Conservation (phyloP, 352 stramenopile genomes). For the Globisporangium irregulare region DNA sequence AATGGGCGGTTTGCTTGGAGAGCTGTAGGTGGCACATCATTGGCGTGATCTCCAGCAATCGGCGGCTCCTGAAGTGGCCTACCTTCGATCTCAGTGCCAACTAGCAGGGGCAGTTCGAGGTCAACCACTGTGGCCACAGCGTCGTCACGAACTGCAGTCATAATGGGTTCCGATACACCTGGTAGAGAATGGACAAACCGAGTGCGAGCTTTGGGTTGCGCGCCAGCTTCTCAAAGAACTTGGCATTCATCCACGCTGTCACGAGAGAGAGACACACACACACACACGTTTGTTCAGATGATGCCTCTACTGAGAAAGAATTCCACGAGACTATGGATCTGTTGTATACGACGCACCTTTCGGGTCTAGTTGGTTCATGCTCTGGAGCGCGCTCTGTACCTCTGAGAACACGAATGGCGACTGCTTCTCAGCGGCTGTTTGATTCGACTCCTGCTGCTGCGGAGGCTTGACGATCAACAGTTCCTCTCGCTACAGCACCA, state of each 20-base stretch:
- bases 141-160: no score
- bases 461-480: slow-evolving; percentile 25
- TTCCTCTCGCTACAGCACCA: slow-evolving; percentile 32
- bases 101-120: no score
- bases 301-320: no score
- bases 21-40: no score
- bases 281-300: not conserved
- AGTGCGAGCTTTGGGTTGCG: slow-evolving; percentile 48
- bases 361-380: slow-evolving; percentile 55
- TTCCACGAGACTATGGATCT: no score
- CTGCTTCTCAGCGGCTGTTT: not conserved
- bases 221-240: slow-evolving; percentile 68
- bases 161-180: no score
- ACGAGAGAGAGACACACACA: not conserved
- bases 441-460: not conserved
- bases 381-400: slow-evolving; percentile 63
- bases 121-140: no score
- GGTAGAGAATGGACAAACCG: slow-evolving; percentile 25
- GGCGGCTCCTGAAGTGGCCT: no score
- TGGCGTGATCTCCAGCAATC: no score
- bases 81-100: no score
- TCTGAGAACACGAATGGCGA: slow-evolving; percentile 67
- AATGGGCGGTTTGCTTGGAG: no score
- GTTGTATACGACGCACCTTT: slow-evolving; percentile 35
- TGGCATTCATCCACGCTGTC: slow-evolving; percentile 73